Percentiles rank a stretch among this genome's conserved stretches.
Conservation (phyloP, 2,329 filamentous ascomycete species). For the Laburnicola sp. region DNA sequence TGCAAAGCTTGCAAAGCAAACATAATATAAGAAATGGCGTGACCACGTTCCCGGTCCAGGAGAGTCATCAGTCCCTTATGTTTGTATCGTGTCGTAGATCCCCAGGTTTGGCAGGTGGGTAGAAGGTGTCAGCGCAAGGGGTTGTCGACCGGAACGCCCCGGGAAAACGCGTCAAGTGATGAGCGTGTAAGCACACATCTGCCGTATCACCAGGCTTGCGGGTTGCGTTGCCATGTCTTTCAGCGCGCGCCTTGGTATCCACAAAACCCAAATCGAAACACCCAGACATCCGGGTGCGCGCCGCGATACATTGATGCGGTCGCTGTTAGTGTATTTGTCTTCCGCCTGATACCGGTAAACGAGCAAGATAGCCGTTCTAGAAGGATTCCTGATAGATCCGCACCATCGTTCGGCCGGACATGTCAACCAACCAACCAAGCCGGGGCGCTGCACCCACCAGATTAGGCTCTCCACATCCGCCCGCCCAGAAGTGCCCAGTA, state of each 20-base stretch:
- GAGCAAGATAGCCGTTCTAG: slow-evolving; percentile 15
- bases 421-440: slow-evolving; percentile 7
- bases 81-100: not conserved
- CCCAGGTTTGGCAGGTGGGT: slow-evolving; percentile 11
- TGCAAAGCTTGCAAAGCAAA: not conserved
- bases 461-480: slow-evolving; percentile 5
- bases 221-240: too few species aligned
- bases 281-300: too few species aligned
- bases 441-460: slow-evolving; percentile 7
- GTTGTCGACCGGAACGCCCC: not conserved
- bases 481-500: slow-evolving; percentile 9
- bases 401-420: slow-evolving; percentile 2
- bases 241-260: too few species aligned
- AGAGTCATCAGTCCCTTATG: slow-evolving; percentile 1
- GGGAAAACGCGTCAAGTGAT: slow-evolving; percentile 1
- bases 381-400: slow-evolving; percentile 15
- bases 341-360: not conserved
- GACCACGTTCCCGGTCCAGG: not conserved
- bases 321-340: not conserved
- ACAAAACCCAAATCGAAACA: too few species aligned
- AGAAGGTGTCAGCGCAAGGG: slow-evolving; percentile 4
- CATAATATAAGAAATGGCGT: not conserved
- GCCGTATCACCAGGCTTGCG: too few species aligned
- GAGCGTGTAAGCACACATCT: too few species aligned
- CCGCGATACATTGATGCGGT: too few species aligned